Evolutionary conservation across 2,329 filamentous ascomycete genomes (phyloP), one percentile per base, ranked within the genome.

Genomic region (Neophaeococcomyces mojaviensis): DNA sequence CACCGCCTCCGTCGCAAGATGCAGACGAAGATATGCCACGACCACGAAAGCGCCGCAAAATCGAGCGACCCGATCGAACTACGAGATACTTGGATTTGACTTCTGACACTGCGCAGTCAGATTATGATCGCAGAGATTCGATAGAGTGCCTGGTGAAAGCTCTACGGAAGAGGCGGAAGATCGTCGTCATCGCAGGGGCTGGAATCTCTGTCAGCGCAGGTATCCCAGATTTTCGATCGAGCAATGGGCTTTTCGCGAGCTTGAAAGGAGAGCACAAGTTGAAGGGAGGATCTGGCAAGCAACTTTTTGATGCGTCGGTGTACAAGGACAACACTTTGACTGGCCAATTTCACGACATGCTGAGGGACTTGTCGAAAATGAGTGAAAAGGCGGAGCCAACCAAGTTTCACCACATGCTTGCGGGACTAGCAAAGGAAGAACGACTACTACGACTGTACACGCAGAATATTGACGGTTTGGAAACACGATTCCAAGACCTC

Each of bases 141-240:
- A 70, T 95, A 32, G 77, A 85, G 50, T 77, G 81, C 46, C 71
- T 98, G 24, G 69, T 89, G 36, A 78, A 81, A 35, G 82, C 82
- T 19, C 67, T 98, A 46, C 83, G 84, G 59, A 88, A 86, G 61
- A 92, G 92, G 72, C 86, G 89, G 69, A 96, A 95, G 71, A 94
- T 98, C 62, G 88, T 98, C 28, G 87, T 97, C 42, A 86, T 98
- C 63, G 92, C 90, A 38, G 92, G 92, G 48, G 92, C 92, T 53
- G 92, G 92, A 51, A 98, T 98, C 59, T 97, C 92, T 32, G 92
- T 96, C 42, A 90, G 90, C 44, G 90, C 92, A 56, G 92, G 92
- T 52, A 94, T 98, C 59, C 92, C 92, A 58, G 92, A 98, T 65
- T 98, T 98, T 61, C 87, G 92, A 55, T 98, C 92, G 4, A 82